A percentile compares a stretch with the other conserved stretches of the same genome.
Evolutionary conservation across 768 basidiomycete genomes (phyloP).

Genomic region (Trametes elegans): DNA sequence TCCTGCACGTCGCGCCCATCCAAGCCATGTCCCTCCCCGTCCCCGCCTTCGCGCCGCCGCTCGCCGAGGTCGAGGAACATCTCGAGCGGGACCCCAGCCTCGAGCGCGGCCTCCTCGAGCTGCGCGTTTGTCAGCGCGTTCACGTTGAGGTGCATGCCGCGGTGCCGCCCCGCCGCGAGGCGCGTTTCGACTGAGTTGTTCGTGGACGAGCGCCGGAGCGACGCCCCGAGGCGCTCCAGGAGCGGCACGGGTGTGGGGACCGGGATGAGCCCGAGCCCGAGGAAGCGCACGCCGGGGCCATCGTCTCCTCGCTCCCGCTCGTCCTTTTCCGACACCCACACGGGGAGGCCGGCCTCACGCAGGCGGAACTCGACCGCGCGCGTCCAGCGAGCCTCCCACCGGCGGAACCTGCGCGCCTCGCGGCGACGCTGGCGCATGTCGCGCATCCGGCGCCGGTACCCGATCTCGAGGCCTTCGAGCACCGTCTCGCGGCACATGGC

Average conservation of each 20-base stretch:
- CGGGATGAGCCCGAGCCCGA: conserved; percentile 2
- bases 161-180: conserved; percentile 23
- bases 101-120: conserved; percentile 61
- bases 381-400: conserved; percentile 54
- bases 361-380: conserved; percentile 65
- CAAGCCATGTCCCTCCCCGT: background rate
- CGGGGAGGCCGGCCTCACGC: conserved; percentile 42
- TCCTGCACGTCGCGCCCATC: background rate
- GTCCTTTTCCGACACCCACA: conserved; percentile 50
- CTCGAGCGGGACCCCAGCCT: conserved; percentile 61
- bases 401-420: conserved; percentile 39
- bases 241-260: conserved; percentile 1
- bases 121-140: conserved; percentile 54
- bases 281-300: conserved; percentile 11
- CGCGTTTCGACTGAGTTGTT: conserved; percentile 5
- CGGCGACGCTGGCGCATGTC: conserved; percentile 46
- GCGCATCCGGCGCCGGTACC: conserved; percentile 54
- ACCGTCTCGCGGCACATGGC: conserved; percentile 66
- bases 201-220: conserved; percentile 13
- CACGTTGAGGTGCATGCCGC: conserved; percentile 60
- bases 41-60: background rate
- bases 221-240: background rate
- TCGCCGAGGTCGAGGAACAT: conserved; percentile 35
- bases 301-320: background rate
- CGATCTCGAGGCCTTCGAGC: conserved; percentile 69